Base-by-base conservation (phyloP, 495 filamentous ascomycete species). In the Xylaria intraflava region DNA sequence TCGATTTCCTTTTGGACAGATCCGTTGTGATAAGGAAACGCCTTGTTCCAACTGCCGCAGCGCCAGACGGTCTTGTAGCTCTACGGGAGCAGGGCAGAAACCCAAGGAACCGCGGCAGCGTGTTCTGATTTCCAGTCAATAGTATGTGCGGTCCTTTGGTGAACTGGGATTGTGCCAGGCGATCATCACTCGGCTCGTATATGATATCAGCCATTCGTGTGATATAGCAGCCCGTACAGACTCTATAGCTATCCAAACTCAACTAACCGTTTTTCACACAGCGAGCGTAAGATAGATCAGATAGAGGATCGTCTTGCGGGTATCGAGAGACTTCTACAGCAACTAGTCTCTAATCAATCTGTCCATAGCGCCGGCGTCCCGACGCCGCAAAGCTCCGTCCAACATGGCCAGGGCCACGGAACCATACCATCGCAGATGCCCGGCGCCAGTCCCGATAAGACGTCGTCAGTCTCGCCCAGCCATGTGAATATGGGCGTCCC, bases 1-100 rank as follows among this genome's bases (percentile, higher is more conserved):
- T 43, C 14, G 14, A 23, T 29, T 17, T 49, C 38, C 12, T n/a
- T 76, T 73, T 49, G 76, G 77, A 50, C 69, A 87, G 72, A 84
- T 86, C 35, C 82, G 83, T 24, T 88, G 84, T 58, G 80, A 87
- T 65, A 88, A 84, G 59, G 76, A 77, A 19, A 76, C 74, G 17
- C 84, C 84, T 19, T 88, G 84, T 60, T 78, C 81, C 5, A 84
- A 83, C 62, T 88, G 84, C 64, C 76, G 76, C 48, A 80, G 77
- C 2, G 82, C 81, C 11, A 78, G 78, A 57, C 64, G 75, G 12
- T 39, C 61, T 9, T 78, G 75, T 57, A 81, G 81, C 51, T 84
- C 81, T 0, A 84, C 81, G 9, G 81, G 80, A 0, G 72, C 75
- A 16, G 79, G 79, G 19, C 82, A 80, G 59, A 79, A 78, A 53